These are phyloP conservation scores for Dacryopinax primogenitus DNA, from an alignment of 768 basidiomycete genomes.

Conservation along the genomic window DNA sequence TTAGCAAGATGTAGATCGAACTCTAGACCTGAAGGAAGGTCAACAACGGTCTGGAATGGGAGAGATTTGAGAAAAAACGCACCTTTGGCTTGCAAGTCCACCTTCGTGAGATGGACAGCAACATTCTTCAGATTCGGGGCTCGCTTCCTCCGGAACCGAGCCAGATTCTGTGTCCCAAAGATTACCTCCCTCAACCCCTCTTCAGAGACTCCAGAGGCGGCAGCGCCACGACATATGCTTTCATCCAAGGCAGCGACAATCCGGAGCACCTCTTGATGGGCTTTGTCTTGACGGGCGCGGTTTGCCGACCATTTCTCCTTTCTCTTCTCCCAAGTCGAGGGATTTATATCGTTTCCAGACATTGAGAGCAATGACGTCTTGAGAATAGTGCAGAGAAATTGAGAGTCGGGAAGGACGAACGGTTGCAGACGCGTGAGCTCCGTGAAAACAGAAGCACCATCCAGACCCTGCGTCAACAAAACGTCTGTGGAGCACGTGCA, in stretches of 20 bases:
- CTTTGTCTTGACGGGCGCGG: background rate
- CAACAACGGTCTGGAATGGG: background rate
- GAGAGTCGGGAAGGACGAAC: no score
- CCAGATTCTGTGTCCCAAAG: background rate
- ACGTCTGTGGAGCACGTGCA: no score
- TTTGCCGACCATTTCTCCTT: background rate
- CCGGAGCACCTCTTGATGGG: background rate
- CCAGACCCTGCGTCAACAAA: no score
- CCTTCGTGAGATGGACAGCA: background rate
- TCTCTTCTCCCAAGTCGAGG: background rate
- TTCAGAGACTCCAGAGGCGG: background rate
- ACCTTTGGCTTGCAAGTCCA: background rate
- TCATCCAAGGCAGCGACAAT: background rate
- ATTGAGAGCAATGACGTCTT: background rate
- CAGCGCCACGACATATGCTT: background rate
- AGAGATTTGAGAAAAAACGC: background rate
- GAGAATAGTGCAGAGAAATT: no score
- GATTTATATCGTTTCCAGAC: background rate
- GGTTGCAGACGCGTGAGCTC: no score
- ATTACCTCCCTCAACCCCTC: background rate
- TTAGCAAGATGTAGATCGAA: background rate
- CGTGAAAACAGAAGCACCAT: no score
- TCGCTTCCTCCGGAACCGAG: background rate
- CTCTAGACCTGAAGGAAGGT: background rate
- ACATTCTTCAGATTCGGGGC: background rate